These are phyloP conservation scores for Clarkia xantiana DNA, from an alignment of 345 rosid genomes.

Conservation along the genomic window DNA sequence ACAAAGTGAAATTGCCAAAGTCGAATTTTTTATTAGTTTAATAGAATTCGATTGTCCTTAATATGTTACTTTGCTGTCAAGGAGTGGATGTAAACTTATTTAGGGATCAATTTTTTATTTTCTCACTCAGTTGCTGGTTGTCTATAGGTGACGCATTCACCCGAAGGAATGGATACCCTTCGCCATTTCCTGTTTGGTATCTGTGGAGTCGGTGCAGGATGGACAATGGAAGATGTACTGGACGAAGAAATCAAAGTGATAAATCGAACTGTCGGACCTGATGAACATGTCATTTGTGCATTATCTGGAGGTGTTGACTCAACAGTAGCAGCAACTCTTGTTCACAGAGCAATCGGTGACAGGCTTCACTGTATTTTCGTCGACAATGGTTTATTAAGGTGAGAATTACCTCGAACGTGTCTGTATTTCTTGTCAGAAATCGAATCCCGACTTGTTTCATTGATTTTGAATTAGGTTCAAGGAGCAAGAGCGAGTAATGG, in stretches of 20 bases:
- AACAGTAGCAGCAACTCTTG: slow-evolving; percentile 94
- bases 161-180: slow-evolving; percentile 86
- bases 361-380: slow-evolving; percentile 96
- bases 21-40: too few relatives aligned
- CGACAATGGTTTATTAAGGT: slow-evolving; percentile 90
- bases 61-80: too few relatives aligned
- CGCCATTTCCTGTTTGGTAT: slow-evolving; percentile 54
- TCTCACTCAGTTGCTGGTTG: background rate
- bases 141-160: slow-evolving; percentile 87
- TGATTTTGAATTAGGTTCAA: slow-evolving; percentile 39
- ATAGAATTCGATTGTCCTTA: too few relatives aligned
- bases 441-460: background rate
- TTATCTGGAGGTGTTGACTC: slow-evolving; percentile 98
- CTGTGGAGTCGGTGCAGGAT: slow-evolving; percentile 59
- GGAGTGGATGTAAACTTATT: too few relatives aligned
- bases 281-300: slow-evolving; percentile 89
- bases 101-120: too few relatives aligned
- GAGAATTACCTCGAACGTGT: slow-evolving; percentile 2
- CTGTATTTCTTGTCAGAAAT: too few relatives aligned
- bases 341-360: slow-evolving; percentile 85
- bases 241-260: slow-evolving; percentile 83
- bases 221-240: slow-evolving; percentile 86
- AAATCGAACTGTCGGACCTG: slow-evolving; percentile 45
- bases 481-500: slow-evolving; percentile 91
- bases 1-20: too few relatives aligned